Base-by-base conservation (phyloP, 768 basidiomycete species). In the Lanmaoa pseudosensibilis region DNA sequence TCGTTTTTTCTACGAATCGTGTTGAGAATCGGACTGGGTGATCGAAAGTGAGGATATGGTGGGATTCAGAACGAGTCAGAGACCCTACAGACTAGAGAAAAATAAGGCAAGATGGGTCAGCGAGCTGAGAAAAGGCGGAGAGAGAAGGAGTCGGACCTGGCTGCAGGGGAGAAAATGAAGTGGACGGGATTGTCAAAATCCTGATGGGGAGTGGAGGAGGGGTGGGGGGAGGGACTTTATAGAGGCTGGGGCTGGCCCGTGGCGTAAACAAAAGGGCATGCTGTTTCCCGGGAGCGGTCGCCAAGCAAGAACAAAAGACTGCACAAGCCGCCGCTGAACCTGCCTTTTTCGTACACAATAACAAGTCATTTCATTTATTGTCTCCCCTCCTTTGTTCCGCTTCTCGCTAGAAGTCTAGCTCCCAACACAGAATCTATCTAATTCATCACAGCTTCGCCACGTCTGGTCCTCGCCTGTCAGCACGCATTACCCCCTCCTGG, bases 401-500 rank as follows among this genome's bases (percentile, higher is more conserved):
- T 54, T 50, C 54, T 60, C 54, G 57, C 50, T 57, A n/a, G n/a
- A n/a, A n/a, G n/a, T n/a, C 60, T n/a, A 49, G 10, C 37, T 38
- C 56, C 46, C 40, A 50, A 50, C 53, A 50, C 56, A 59, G 27
- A n/a, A 59, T 59, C 53, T 43, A 55, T 55, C 45, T 47, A 40
- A 52, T 46, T 46, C 37, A 52, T 54, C 47, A 69, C 52, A 66
- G 52, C 58, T 63, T 69, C 52, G 63, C 61, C 45, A 52, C 54
- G 54, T 69, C 69, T 15, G 79, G 79, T 13, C 74, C 78, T 58
- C 79, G 77, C 59, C 78, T 73, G 61, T 81, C 75, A 32, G 83
- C 84, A 40, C 89, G 81, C 40, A 90, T 77, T 9, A 90, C 86
- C 7, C 90, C 91, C 75, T 92, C 91, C 67, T 93, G 91, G 25